These are phyloP conservation scores for Alternaria panax DNA, from an alignment of 2,329 filamentous ascomycete species.

Conservation along the genomic window DNA sequence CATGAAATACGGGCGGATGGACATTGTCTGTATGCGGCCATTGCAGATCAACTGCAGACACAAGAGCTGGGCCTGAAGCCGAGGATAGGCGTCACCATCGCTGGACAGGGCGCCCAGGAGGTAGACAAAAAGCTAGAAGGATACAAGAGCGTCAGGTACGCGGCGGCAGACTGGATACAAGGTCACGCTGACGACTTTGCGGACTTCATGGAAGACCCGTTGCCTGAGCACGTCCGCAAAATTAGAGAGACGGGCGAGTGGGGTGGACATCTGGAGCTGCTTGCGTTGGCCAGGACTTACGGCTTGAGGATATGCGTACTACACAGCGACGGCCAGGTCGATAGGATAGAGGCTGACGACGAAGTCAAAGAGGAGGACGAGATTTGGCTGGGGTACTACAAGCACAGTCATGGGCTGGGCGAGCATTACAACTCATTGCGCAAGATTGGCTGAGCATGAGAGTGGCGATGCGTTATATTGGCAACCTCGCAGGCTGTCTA, in stretches of 20 bases:
- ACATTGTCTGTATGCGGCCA: slow-evolving; percentile 91
- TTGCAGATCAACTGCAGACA: slow-evolving; percentile 80
- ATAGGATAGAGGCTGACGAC: slow-evolving; percentile 70
- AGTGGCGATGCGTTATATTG: not conserved
- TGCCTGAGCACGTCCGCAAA: slow-evolving; percentile 75
- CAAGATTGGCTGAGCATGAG: slow-evolving; percentile 39
- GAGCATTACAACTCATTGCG: slow-evolving; percentile 95
- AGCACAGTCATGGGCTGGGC: slow-evolving; percentile 90
- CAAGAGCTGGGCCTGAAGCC: slow-evolving; percentile 43
- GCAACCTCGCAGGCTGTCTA: not conserved
- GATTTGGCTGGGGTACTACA: slow-evolving; percentile 94
- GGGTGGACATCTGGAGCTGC: slow-evolving; percentile 91
- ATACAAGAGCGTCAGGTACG: slow-evolving; percentile 73
- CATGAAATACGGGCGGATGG: slow-evolving; percentile 87
- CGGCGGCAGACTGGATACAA: slow-evolving; percentile 79
- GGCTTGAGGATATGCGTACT: slow-evolving; percentile 82
- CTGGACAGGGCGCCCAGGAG: slow-evolving; percentile 13
- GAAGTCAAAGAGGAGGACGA: slow-evolving; percentile 58
- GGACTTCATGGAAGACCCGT: slow-evolving; percentile 83
- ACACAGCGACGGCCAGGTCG: slow-evolving; percentile 79
- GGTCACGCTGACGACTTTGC: slow-evolving; percentile 80
- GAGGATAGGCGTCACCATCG: slow-evolving; percentile 42
- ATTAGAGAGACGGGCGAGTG: slow-evolving; percentile 91
- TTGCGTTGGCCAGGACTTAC: slow-evolving; percentile 83
- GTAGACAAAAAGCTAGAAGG: slow-evolving; percentile 19